Evolutionary conservation across 345 rosid species (phyloP).

Genomic region (Trapa incisa): DNA sequence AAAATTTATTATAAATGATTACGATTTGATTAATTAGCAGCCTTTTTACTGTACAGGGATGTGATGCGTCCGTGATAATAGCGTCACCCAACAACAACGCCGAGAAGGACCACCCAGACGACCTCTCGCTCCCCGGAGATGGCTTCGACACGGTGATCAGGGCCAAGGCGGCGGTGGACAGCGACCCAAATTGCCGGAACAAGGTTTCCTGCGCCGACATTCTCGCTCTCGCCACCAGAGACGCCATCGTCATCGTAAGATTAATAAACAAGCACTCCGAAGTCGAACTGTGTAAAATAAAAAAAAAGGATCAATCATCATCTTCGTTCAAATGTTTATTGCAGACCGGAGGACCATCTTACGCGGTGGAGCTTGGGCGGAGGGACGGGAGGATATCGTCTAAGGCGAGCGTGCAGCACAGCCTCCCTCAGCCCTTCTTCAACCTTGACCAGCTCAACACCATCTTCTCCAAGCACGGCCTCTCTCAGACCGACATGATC

Average conservation of each 20-base stretch:
- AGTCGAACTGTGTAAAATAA: too few species aligned
- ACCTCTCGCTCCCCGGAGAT: slow-evolving; percentile 51
- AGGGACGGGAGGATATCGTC: slow-evolving; percentile 64
- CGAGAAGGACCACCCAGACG: slow-evolving; percentile 54
- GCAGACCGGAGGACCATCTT: slow-evolving; percentile 79
- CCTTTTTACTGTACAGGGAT: slow-evolving; percentile 27
- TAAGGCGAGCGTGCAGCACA: slow-evolving; percentile 41
- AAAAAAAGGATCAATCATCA: background rate
- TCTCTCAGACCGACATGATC: slow-evolving; percentile 66
- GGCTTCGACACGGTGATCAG: slow-evolving; percentile 81
- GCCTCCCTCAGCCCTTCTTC: slow-evolving; percentile 47
- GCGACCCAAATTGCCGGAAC: slow-evolving; percentile 58
- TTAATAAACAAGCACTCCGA: background rate
- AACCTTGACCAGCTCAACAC: slow-evolving; percentile 52
- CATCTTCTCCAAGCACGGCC: slow-evolving; percentile 48
- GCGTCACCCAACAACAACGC: slow-evolving; percentile 18
- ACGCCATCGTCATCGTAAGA: slow-evolving; percentile 50
- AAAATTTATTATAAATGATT: too few species aligned
- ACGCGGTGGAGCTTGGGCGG: slow-evolving; percentile 71
- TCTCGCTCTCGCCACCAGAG: slow-evolving; percentile 79
- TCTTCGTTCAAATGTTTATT: slow-evolving; percentile 1
- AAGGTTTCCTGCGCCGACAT: slow-evolving; percentile 94
- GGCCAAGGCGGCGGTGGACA: slow-evolving; percentile 76
- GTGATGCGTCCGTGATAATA: slow-evolving; percentile 49
- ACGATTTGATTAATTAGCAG: too few species aligned